A percentile compares a stretch with the other conserved stretches of the same genome.
These are phyloP conservation scores for Fusarium euwallaceae DNA, from an alignment of 2,329 filamentous ascomycete genomes.

Conservation along the genomic window DNA sequence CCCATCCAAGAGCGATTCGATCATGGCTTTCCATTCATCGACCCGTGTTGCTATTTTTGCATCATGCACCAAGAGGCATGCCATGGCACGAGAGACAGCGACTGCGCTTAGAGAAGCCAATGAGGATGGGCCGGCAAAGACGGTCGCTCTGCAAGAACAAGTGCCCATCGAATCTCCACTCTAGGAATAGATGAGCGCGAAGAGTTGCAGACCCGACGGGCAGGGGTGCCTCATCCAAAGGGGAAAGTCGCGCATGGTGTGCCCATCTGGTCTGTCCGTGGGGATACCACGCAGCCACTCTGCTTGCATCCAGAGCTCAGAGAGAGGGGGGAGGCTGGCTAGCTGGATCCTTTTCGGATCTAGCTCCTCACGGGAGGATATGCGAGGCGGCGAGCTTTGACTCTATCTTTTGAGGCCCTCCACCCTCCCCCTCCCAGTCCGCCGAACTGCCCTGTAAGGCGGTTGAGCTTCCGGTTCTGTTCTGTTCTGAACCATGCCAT, in stretches of 20 bases:
- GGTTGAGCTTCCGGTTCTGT: conserved; percentile 21
- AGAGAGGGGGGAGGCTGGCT: conserved; percentile 19
- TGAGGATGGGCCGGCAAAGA: conserved; percentile 51
- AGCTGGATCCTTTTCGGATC: conserved; percentile 31
- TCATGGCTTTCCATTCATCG: conserved; percentile 40
- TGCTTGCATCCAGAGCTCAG: conserved; percentile 40
- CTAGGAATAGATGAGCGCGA: conserved; percentile 49
- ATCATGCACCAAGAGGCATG: conserved; percentile 46
- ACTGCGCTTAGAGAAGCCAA: conserved; percentile 65
- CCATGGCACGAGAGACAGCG: conserved; percentile 47
- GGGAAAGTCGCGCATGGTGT: conserved; percentile 50
- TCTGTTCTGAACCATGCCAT: neutral
- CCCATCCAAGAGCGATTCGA: conserved; percentile 50
- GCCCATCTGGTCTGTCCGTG: conserved; percentile 43
- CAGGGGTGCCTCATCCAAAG: conserved; percentile 41
- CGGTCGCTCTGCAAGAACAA: conserved; percentile 39
- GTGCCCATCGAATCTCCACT: conserved; percentile 42
- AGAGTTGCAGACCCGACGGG: conserved; percentile 37
- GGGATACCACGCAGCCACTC: conserved; percentile 43
- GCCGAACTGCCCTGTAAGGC: conserved; percentile 24
- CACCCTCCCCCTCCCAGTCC: conserved; percentile 30
- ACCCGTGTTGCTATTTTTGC: conserved; percentile 56
- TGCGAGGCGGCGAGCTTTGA: conserved; percentile 41
- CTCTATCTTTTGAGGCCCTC: conserved; percentile 41
- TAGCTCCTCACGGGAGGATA: conserved; percentile 39